Evolutionary conservation across 495 filamentous ascomycete species (phyloP).

Genomic region (Ramalina peruviana): DNA sequence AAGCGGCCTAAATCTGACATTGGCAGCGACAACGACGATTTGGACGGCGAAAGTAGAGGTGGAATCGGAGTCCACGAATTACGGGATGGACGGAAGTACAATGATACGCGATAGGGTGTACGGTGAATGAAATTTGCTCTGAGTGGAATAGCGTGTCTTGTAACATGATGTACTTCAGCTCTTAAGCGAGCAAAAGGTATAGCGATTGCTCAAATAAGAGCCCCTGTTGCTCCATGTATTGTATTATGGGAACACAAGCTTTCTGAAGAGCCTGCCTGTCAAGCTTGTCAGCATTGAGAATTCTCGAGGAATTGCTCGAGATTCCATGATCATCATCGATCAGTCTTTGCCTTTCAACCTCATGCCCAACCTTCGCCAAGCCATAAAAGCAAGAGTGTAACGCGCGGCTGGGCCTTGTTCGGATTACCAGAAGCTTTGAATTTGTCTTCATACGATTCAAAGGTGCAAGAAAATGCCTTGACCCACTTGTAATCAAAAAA

Average conservation of each 20-base stretch:
- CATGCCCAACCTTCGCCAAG: slow-evolving; percentile 53
- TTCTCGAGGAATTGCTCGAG: too few relatives aligned
- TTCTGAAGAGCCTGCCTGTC: too few relatives aligned
- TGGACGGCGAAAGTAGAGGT: background rate
- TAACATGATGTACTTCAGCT: too few relatives aligned
- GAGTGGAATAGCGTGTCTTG: too few relatives aligned
- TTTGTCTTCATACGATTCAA: slow-evolving; percentile 39
- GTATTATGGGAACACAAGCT: too few relatives aligned
- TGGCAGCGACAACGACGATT: background rate
- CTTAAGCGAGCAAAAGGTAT: too few relatives aligned
- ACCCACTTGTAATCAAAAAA: background rate
- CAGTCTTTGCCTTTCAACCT: slow-evolving; percentile 63
- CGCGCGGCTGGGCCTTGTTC: slow-evolving; percentile 48
- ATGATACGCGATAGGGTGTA: too few relatives aligned
- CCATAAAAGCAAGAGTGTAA: slow-evolving; percentile 26
- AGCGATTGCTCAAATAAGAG: too few relatives aligned
- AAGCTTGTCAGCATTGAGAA: too few relatives aligned
- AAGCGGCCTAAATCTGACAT: background rate
- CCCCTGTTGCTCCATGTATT: too few relatives aligned
- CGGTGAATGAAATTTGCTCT: too few relatives aligned
- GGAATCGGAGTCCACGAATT: background rate
- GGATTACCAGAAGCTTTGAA: slow-evolving; percentile 67
- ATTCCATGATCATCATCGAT: slow-evolving; percentile 16
- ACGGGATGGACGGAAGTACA: background rate
- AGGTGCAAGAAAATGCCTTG: background rate